A percentile compares a stretch with the other conserved stretches of the same genome.
Conservation (phyloP, 2,329 filamentous ascomycete species). For the Paecilomyces sp. region DNA sequence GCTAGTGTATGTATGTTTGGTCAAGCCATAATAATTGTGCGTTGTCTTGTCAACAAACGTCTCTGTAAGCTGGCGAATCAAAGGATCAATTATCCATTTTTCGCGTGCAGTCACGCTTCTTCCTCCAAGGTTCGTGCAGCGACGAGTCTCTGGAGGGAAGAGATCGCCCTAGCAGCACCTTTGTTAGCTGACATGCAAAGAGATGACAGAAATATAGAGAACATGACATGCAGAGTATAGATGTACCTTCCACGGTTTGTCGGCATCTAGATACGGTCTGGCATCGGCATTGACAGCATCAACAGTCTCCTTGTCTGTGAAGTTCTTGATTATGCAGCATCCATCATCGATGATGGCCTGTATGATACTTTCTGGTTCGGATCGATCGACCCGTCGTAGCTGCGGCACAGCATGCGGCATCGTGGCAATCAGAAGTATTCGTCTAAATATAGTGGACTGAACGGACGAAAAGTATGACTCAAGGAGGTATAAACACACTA, state of each 20-base stretch:
- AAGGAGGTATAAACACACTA: too few relatives aligned
- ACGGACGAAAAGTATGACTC: too few relatives aligned
- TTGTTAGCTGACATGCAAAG: background rate
- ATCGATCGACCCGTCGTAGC: background rate
- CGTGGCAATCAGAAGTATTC: background rate
- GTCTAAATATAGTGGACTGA: background rate
- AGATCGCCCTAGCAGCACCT: background rate
- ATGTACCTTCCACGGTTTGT: background rate
- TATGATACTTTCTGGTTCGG: background rate
- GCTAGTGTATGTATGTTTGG: slow-evolving; percentile 19
- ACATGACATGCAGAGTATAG: background rate
- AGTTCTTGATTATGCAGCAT: background rate
- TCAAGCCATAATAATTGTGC: slow-evolving; percentile 18
- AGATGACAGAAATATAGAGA: background rate
- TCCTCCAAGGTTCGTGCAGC: background rate
- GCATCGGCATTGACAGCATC: background rate
- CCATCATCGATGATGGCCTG: background rate
- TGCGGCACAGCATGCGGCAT: background rate
- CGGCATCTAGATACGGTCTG: background rate
- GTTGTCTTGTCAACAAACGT: slow-evolving; percentile 20
- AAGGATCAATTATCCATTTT: slow-evolving; percentile 3
- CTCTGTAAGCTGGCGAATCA: slow-evolving; percentile 10
- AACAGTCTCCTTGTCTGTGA: background rate
- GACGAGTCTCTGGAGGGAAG: background rate
- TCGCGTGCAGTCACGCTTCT: background rate